phyloP scores from a whole-genome alignment of 495 filamentous ascomycete species.

The Neurospora terricola region DNA sequence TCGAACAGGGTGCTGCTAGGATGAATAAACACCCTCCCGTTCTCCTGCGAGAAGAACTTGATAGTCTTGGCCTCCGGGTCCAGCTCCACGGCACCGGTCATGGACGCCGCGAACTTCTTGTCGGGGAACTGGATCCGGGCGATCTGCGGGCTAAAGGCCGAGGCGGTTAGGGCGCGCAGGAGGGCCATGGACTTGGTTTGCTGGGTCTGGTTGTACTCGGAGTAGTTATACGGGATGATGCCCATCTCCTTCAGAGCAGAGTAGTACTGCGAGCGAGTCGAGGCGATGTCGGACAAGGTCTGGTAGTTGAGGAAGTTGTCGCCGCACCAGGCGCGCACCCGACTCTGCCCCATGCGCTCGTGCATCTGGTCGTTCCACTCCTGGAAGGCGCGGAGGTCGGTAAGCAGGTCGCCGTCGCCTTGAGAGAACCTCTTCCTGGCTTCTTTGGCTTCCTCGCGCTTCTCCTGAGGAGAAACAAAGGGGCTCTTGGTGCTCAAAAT shows the following conservation, averaged over 20 bases:
- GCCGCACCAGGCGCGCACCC: slow-evolving; percentile 70
- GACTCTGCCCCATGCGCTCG: slow-evolving; percentile 43
- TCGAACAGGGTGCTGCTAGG: slow-evolving; percentile 79
- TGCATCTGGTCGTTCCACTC: slow-evolving; percentile 60
- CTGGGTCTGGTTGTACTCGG: slow-evolving; percentile 31
- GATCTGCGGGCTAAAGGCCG: slow-evolving; percentile 82
- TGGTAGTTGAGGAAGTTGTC: slow-evolving; percentile 78
- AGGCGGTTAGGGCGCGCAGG: slow-evolving; percentile 79
- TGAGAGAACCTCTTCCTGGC: slow-evolving; percentile 62
- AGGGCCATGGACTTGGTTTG: slow-evolving; percentile 40
- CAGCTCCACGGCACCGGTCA: slow-evolving; percentile 79
- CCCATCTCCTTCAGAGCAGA: slow-evolving; percentile 77
- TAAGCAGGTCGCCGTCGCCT: slow-evolving; percentile 78
- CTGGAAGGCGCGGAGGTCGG: slow-evolving; percentile 74
- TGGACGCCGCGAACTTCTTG: slow-evolving; percentile 80
- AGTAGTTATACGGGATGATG: slow-evolving; percentile 45
- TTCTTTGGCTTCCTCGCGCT: slow-evolving; percentile 72
- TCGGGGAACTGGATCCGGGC: slow-evolving; percentile 87
- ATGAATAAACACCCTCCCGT: slow-evolving; percentile 84
- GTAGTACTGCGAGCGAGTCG: slow-evolving; percentile 77
- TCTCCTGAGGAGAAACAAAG: slow-evolving; percentile 72
- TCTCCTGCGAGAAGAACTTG: slow-evolving; percentile 81
- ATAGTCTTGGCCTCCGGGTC: slow-evolving; percentile 89
- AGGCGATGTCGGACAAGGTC: slow-evolving; percentile 75
- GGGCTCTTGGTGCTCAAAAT: slow-evolving; percentile 79